phyloP scores from a whole-genome alignment of 441 rosid species.

The Gossypium schwendimanii region DNA sequence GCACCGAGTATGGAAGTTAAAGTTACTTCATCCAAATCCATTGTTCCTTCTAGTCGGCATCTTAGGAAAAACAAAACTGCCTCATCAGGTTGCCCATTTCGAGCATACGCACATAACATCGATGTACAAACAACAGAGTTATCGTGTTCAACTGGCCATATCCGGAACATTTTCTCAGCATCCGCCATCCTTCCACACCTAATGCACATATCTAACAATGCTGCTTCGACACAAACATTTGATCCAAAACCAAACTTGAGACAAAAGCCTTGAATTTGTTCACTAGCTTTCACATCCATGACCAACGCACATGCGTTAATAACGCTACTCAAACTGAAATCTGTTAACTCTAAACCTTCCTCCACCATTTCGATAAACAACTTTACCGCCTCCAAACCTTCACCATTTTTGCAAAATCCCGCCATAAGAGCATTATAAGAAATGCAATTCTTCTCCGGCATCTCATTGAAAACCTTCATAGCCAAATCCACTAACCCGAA shows the following conservation, averaged over 20 bases:
- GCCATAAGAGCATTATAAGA: slow-evolving; percentile 58
- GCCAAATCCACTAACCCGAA: slow-evolving; percentile 58
- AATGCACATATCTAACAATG: slow-evolving; percentile 71
- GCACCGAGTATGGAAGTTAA: slow-evolving; percentile 47
- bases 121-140: slow-evolving; percentile 52
- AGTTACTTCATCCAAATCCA: slow-evolving; percentile 52
- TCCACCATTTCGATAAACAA: slow-evolving; percentile 50
- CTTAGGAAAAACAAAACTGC: slow-evolving; percentile 47
- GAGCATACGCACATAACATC: slow-evolving; percentile 64
- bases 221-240: slow-evolving; percentile 52
- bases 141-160: slow-evolving; percentile 42
- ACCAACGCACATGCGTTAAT: slow-evolving; percentile 60
- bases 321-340: slow-evolving; percentile 53
- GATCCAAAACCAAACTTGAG: slow-evolving; percentile 52
- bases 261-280: slow-evolving; percentile 69
- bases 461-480: slow-evolving; percentile 43
- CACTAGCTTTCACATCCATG: slow-evolving; percentile 32
- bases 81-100: slow-evolving; percentile 58
- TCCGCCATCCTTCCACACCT: slow-evolving; percentile 74
- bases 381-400: slow-evolving; percentile 38
- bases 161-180: slow-evolving; percentile 54
- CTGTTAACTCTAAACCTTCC: slow-evolving; percentile 49
- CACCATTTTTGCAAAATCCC: slow-evolving; percentile 54
- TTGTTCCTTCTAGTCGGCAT: slow-evolving; percentile 30
- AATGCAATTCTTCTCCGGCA: slow-evolving; percentile 53